Conservation (phyloP, 148 eudicot species). For the Rheum nobile region DNA sequence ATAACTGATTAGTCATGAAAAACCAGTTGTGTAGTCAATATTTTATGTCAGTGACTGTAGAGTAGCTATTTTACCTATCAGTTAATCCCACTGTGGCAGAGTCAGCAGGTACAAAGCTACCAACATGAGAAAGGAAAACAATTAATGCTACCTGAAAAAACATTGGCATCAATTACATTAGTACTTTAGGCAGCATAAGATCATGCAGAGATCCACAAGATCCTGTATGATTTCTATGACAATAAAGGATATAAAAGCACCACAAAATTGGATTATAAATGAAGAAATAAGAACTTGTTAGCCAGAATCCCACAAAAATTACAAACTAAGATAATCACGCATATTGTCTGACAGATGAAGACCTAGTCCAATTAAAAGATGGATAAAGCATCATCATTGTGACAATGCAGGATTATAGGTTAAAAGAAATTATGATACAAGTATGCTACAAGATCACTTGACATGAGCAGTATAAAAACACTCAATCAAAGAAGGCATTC, state of each 20-base stretch:
- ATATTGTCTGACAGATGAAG: background rate
- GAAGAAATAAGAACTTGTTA: background rate
- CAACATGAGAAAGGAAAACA: conserved; percentile 94
- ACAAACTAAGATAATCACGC: background rate
- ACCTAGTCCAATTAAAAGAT: background rate
- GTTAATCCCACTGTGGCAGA: conserved; percentile 94
- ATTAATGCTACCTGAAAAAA: conserved; percentile 80
- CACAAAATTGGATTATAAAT: background rate
- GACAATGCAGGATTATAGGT: background rate
- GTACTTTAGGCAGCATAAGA: background rate
- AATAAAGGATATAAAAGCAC: background rate
- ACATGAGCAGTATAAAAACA: background rate
- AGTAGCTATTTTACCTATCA: conserved; percentile 45
- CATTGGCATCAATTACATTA: background rate
- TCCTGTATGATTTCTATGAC: background rate
- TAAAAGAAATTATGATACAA: background rate
- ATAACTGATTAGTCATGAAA: background rate
- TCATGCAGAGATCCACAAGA: background rate
- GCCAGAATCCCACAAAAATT: background rate
- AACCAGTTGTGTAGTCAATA: background rate
- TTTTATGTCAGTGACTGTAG: background rate
- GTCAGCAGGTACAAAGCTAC: conserved; percentile 98
- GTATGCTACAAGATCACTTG: background rate
- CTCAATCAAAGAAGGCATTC: background rate
- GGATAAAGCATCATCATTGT: no score